Evolutionary conservation across 371 early-diverging fungal species (phyloP), one percentile per base, ranked within the genome.

Genomic region (Mucor piriformis): DNA sequence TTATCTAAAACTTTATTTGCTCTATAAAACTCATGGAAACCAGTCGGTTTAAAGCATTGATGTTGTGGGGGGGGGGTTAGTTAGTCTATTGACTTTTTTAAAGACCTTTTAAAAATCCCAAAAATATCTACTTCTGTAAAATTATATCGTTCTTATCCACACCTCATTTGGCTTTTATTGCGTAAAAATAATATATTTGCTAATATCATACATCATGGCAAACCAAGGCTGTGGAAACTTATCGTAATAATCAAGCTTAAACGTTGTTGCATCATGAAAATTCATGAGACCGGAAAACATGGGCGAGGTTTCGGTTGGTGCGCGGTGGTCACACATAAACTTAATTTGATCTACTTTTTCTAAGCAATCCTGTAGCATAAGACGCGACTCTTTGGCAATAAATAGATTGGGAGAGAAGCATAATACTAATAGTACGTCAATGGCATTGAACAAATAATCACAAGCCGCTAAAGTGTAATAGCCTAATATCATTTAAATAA

Each of bases 191-290:
- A 40, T 13, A 29, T 21, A 54, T 24, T 55, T 56, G 5, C 38
- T 50, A 5, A 35, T 34, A 42, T 66, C 57, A 35, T 47, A 61
- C 21, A 66, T 52, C 27, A 66, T 21, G 2, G 66, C 57, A 47
- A 43, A 47, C 61, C 66, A 60, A 12, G 66, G 66, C 6, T 60
- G 46, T 8, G 66, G 61, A 11, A 33, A 60, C 15, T 56, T 34
- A 32, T 51, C 34, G 37, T 60, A 66, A 10, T 37, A 46, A 4
- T 29, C 24, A 1, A 59, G 12, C 46, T 66, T 40, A 10, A 60
- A 25, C 7, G 20, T 6, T 7, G 18, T 10, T 20, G 5, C 10
- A 10, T 43, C 21, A 4, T 21, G 3, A 20, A 43, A 43, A 43
- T 43, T 20, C 20, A 20, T 43, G 8, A 43, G 4, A 16, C 20